Evolutionary conservation across 345 rosid genomes (phyloP), one percentile per base, ranked within the genome.

Genomic region (Gossypium herbaceum): DNA sequence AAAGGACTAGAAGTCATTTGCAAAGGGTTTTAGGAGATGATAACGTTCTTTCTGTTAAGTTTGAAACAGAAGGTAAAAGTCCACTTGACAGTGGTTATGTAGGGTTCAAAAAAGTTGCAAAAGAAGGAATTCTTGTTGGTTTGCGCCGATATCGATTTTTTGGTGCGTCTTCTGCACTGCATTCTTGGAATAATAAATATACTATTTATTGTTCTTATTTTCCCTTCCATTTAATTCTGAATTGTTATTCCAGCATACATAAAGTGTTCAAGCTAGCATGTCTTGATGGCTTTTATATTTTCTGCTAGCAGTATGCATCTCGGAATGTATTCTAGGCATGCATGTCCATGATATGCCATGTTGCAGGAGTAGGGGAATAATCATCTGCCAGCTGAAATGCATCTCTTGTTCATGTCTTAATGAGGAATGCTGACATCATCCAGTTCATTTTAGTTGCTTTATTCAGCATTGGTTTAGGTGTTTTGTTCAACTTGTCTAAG

Each of bases 21-120:
- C 97, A 90, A 82, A 88, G 82, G 76, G 86, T 77, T 54, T 44
- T 94, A 73, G 98, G 97, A 24, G 97, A 94, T 84, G 95, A 91
- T 0, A 90, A 91, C 72, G 88, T 94, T 74, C 79, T 94, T 67
- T 62, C 82, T 12, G 98, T 91, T 71, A 91, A 90, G 82, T 82
- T 94, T 65, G 86, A 67, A 1, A 68, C 68, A 2, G 59, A 55
- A 1, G 29, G 20, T 51, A 82, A 69, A 70, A 73, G 34, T 55
- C 77, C 65, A 2, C 15, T 64, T 22, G 56, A 12, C 16, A 61
- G 12, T 74, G 82, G 10, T 48, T 59, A 20, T 78, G 20, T 45
- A 2, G 15, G 44, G 29, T 90, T 82, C 81, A 76, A 59, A 1
- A 68, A 39, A 72, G 69, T 93, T 58, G 88, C 83, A 27, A 84